Base-by-base conservation (phyloP, 805 yeast species). In the Lachancea fermentati region DNA sequence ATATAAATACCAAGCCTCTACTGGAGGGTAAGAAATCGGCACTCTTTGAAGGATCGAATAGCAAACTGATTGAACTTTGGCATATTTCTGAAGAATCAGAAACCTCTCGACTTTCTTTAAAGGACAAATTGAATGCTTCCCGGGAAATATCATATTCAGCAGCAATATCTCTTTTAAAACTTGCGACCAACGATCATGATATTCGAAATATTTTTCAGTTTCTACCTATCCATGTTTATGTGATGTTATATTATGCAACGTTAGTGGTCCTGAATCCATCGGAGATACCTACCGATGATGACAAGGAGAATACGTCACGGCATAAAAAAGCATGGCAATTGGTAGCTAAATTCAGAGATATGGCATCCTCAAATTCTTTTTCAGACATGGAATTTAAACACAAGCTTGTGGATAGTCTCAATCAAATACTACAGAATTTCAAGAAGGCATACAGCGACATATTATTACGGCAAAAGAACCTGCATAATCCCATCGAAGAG, bases 181-280 rank as follows among this genome's bases (percentile, higher is more conserved):
- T 79, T 40, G 80, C 78, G 0, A 62, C 79, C 3, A 72, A 70
- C 35, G 87, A 81, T 54, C 60, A 66, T 9, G 86, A 81, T 52
- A 76, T 81, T 25, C 55, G 71, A 19, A 64, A 69, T 6, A 75
- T 78, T 34, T 62, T 81, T 44, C 71, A 70, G 49, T 81, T 76
- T 50, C 81, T 79, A 15, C 88, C 88, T 0, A 74, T 79, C n/a
- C 86, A 81, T 54, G 76, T 81, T 30, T 85, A 79, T 53, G 71
- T 81, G 37, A 80, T 81, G 85, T 60, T 79, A 9, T 81, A 79
- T 52, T 80, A 79, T 49, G 82, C 86, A 2, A 79, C 81, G 0
- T 57, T 79, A 38, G 57, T 79, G 19, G 59, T 79, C 4, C 57
- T 79, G 29, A 72, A 73, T 42, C 75, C 79, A 2, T 76, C 75